These are phyloP conservation scores for Mycena belliarum DNA, from an alignment of 768 basidiomycete species.

Conservation along the genomic window DNA sequence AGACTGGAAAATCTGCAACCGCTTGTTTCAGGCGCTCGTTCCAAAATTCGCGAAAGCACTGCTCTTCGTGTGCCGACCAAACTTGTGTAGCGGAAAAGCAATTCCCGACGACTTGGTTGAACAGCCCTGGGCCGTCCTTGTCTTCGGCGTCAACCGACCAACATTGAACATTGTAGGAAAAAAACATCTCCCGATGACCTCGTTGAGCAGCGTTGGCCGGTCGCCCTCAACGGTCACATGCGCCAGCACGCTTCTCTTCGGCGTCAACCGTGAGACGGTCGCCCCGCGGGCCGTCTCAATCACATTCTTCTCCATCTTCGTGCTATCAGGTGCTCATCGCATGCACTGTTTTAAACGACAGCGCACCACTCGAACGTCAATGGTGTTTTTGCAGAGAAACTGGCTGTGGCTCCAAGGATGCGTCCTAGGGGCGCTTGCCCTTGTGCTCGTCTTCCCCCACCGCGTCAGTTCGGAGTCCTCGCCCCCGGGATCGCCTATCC, in stretches of 20 bases:
- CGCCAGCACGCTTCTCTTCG: neutral
- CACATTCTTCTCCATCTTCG: neutral
- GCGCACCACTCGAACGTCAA: neutral
- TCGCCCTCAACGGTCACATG: neutral
- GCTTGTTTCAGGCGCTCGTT: too few relatives aligned
- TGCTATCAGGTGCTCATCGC: neutral
- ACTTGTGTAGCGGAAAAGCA: too few relatives aligned
- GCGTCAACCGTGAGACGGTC: neutral
- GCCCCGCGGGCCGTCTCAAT: conserved; percentile 3
- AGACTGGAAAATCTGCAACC: too few relatives aligned
- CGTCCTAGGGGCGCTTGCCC: neutral
- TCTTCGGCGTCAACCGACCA: too few relatives aligned
- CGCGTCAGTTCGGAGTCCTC: neutral
- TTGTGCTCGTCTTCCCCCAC: neutral
- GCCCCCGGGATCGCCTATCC: conserved; percentile 3
- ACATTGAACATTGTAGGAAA: neutral
- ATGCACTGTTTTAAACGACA: neutral
- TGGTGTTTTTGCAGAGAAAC: neutral
- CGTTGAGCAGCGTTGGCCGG: too few relatives aligned
- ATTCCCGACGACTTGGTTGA: too few relatives aligned
- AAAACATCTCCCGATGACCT: neutral
- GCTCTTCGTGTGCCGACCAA: too few relatives aligned
- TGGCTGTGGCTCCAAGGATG: neutral
- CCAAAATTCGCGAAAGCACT: too few relatives aligned
- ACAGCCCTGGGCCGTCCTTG: too few relatives aligned